Evolutionary conservation across 2,329 filamentous ascomycete genomes (phyloP).

Genomic region (Paraphoma sp.): DNA sequence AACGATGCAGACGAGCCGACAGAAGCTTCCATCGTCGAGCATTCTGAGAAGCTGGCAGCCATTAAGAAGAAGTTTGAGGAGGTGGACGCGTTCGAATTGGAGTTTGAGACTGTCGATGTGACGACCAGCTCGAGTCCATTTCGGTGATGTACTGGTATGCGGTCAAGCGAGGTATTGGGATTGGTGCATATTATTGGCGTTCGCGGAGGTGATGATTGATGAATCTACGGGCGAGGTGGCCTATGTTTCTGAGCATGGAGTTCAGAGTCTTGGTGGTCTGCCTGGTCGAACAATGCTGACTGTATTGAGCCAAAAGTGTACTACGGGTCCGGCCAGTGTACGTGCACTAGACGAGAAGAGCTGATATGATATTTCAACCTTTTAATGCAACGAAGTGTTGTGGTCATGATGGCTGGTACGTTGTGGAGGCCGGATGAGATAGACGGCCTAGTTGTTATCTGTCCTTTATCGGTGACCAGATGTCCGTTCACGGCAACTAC

Average conservation of each 20-base stretch:
- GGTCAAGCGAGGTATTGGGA: not conserved
- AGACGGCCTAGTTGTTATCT: conserved; percentile 24
- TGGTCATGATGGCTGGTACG: not conserved
- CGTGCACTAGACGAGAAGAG: no score
- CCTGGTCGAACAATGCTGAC: no score
- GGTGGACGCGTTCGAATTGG: conserved; percentile 58
- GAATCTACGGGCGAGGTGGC: not conserved
- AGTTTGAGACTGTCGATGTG: conserved; percentile 57
- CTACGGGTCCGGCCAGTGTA: no score
- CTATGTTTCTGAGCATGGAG: not conserved
- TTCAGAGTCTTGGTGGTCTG: not conserved
- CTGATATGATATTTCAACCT: no score
- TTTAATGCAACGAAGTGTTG: no score
- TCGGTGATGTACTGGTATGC: conserved; percentile 22
- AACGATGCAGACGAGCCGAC: conserved; percentile 32
- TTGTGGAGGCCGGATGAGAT: not conserved
- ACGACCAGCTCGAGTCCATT: conserved; percentile 50
- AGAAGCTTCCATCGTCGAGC: conserved; percentile 34
- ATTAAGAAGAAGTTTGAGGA: conserved; percentile 58
- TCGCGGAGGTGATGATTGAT: not conserved
- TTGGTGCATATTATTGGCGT: not conserved
- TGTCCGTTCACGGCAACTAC: not conserved
- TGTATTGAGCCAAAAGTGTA: no score
- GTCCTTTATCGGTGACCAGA: conserved; percentile 23
- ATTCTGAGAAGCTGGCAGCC: conserved; percentile 48